phyloP scores from a whole-genome alignment of 1,139 yeast species.

The Yamadazyma taylorii region DNA sequence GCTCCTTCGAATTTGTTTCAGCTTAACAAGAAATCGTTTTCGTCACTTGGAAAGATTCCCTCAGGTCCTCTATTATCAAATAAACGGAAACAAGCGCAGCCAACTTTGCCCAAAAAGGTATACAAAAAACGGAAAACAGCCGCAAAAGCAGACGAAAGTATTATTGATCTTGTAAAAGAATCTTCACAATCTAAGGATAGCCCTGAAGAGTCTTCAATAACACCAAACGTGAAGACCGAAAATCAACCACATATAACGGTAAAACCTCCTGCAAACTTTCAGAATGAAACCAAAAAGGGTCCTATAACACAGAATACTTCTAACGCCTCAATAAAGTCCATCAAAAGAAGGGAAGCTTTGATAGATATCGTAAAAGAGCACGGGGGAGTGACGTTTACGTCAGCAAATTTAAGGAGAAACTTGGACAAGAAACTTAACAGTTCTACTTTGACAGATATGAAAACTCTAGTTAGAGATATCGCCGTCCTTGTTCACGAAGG shows the following conservation, averaged over 20 bases:
- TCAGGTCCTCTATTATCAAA: slow-evolving; percentile 7
- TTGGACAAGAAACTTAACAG: slow-evolving; percentile 37
- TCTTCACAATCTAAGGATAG: too few relatives aligned
- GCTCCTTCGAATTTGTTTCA: slow-evolving; percentile 12
- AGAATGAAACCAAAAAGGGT: neutral
- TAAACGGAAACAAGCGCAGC: slow-evolving; percentile 17
- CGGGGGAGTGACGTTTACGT: slow-evolving; percentile 45
- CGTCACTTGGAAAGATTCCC: slow-evolving; percentile 25
- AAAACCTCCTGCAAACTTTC: neutral
- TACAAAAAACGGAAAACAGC: neutral
- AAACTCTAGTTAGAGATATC: slow-evolving; percentile 50
- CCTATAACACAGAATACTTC: neutral
- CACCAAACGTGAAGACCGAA: too few relatives aligned
- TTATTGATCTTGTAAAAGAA: too few relatives aligned
- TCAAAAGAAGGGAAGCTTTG: slow-evolving; percentile 34
- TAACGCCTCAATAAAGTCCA: slow-evolving; percentile 23
- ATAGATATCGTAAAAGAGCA: slow-evolving; percentile 35
- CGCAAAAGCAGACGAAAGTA: too few relatives aligned
- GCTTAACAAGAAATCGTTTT: slow-evolving; percentile 19
- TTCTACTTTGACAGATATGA: slow-evolving; percentile 44
- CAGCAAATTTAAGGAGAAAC: slow-evolving; percentile 32
- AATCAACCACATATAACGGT: slow-evolving; percentile 1
- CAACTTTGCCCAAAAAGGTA: neutral
- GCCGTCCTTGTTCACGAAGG: slow-evolving; percentile 23
- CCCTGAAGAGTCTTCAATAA: too few relatives aligned